Evolutionary conservation across 768 basidiomycete genomes (phyloP).

Genomic region (Boletus huronensis): DNA sequence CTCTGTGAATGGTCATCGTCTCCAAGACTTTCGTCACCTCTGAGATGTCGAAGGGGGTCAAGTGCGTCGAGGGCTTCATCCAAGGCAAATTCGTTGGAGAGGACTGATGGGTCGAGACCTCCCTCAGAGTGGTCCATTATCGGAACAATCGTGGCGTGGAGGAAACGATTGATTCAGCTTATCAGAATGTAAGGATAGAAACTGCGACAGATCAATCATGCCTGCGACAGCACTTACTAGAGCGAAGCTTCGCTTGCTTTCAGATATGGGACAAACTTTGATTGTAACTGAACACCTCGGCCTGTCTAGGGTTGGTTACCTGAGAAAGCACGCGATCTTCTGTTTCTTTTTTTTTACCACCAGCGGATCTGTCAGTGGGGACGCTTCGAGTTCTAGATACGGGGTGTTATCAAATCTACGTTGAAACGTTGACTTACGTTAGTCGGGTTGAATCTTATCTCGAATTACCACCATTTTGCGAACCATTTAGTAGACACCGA

Average conservation of each 20-base stretch:
- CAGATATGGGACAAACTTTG: not conserved
- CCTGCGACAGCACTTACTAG: not conserved
- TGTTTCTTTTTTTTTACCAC: not conserved
- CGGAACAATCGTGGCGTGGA: slow-evolving; percentile 5
- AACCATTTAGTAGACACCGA: not conserved
- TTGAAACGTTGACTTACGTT: not conserved
- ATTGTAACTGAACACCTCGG: not conserved
- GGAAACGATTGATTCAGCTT: not conserved
- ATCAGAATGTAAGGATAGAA: not conserved
- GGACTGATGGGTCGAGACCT: slow-evolving; percentile 10
- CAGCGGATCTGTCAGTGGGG: not conserved
- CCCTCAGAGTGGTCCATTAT: not conserved
- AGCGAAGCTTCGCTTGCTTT: not conserved
- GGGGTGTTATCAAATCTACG: not conserved
- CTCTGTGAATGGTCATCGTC: slow-evolving; percentile 17
- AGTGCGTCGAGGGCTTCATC: slow-evolving; percentile 54
- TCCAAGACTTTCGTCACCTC: slow-evolving; percentile 36
- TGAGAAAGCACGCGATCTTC: not conserved
- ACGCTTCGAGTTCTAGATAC: not conserved
- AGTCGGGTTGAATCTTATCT: not conserved
- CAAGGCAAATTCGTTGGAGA: slow-evolving; percentile 37
- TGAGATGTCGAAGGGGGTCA: slow-evolving; percentile 62
- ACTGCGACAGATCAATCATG: not conserved
- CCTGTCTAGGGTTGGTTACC: not conserved
- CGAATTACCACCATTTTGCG: not conserved